Evolutionary conservation across 2,329 filamentous ascomycete species (phyloP), one percentile per base, ranked within the genome.

Genomic region (Cordyceps fumosorosea): DNA sequence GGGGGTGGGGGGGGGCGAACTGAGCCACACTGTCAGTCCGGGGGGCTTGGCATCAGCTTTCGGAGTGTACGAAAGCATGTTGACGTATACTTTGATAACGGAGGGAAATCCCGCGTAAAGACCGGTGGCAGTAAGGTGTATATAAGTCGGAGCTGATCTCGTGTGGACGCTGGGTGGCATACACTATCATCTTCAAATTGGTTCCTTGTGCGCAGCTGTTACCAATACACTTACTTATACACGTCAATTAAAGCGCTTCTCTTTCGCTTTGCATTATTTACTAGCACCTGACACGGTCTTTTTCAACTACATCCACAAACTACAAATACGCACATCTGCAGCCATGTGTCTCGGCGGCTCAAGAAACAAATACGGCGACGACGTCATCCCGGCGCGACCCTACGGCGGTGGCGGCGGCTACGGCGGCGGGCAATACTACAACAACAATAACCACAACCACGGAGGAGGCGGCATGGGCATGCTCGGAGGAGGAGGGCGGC

Each of bases 341-440:
- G n/a, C 10, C 34, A 59, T 59, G 56, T 59, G 56, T 52, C 34
- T 59, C 22, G 56, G 56, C 34, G 56, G 56, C 22, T 59, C 56
- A 5, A 57, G 44, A 18, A 44, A 47, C 24, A 59, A 34, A 6
- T 59, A 52, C 47, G 11, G 37, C 11, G 47, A 51, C 18, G 56
- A 59, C 11, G 47, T 59, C 24, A 59, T 59, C 10, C 56, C 56
- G 11, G 56, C 56, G 3, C 20, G 56, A 44, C 56, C 56, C 5
- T 59, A 59, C 56, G 24, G 34, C 45, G 56, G 56, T 22, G 45
- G 20, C 7, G 53, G 53, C 18, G 54, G 54, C 1, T 55, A 55
- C 52, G 52, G 52, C 20, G 52, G 52, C 4, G 52, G 52, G 7
- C 50, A 34, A n/a, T 22, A 53, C 18, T 14, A 32, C 50, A 53